Base-by-base conservation (phyloP, 495 filamentous ascomycete genomes). In the Bryoglossum gracile region DNA sequence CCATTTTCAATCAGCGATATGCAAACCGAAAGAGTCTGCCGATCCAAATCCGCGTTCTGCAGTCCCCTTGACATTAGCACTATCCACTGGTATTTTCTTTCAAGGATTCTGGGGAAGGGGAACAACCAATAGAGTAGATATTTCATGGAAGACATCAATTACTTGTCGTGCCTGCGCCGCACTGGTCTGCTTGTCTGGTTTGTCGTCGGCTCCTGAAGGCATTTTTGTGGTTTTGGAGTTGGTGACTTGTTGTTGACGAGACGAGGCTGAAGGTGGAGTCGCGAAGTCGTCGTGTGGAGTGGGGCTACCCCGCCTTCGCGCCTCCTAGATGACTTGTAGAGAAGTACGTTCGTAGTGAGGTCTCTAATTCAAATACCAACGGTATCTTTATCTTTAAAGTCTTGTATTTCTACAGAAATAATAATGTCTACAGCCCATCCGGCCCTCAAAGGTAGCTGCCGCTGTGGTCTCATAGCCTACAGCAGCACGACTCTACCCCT, bases 1-100 rank as follows among this genome's bases (percentile, higher is more conserved):
- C 94, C 94, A 65, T 96, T 96, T 67, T 98, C 92, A 52, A 98
- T 88, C 59, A 98, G 76, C 35, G 88, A 94, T 46, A 97, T 91
- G 61, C 92, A 98, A 46, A 94, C 82, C 8, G 90, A 95, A 10
- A 98, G 76, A 8, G 89, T 87, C 30, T 86, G 83, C 16, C 92
- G 80, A 65, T 95, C 89, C 24, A 98, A 80, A 54, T 92, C 75
- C 25, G 90, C 95, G 63, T 97, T 95, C 92, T 96, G 53, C 6
- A 19, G 3, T 19, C n/a, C 19, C n/a, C n/a, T n/a, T n/a, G n/a
- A n/a, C n/a, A n/a, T n/a, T n/a, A n/a, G n/a, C n/a, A n/a, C n/a
- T n/a, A n/a, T n/a, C n/a, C n/a, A n/a, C n/a, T n/a, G n/a, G n/a
- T n/a, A n/a, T n/a, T n/a, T n/a, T n/a, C n/a, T n/a, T n/a, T n/a